phyloP scores from a whole-genome alignment of 441 rosid genomes.

The Bruguiera hainesii region DNA sequence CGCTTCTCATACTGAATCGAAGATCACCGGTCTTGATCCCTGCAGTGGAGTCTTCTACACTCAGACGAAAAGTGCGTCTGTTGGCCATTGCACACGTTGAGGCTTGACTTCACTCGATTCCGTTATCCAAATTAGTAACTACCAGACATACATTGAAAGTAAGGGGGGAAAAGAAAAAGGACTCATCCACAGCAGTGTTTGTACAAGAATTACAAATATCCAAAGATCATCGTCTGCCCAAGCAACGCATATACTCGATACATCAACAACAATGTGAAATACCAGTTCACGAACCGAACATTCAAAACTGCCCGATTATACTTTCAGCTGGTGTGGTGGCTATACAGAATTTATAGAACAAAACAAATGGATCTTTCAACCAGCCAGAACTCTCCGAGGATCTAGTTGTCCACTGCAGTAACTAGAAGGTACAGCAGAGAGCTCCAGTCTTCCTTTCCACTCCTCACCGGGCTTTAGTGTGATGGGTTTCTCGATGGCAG shows the following conservation, averaged over 20 bases:
- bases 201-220: background rate
- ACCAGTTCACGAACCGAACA: background rate
- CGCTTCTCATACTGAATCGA: no score
- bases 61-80: no score
- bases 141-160: no score
- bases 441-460: background rate
- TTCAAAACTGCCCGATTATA: background rate
- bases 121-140: no score
- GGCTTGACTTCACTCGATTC: no score
- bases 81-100: no score
- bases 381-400: background rate
- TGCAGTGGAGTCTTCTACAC: no score
- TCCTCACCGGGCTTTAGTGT: background rate
- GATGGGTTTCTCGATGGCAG: conserved; percentile 8
- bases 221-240: background rate
- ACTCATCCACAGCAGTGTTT: background rate
- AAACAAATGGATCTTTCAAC: background rate
- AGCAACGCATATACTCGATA: background rate
- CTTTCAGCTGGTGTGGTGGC: background rate
- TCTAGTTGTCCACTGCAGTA: conserved; percentile 9
- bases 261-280: background rate
- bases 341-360: background rate
- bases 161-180: no score
- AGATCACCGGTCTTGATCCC: no score
- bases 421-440: conserved; percentile 8